Evolutionary conservation across 2,329 filamentous ascomycete species (phyloP).

Genomic region (Aspergillus aculeatus): DNA sequence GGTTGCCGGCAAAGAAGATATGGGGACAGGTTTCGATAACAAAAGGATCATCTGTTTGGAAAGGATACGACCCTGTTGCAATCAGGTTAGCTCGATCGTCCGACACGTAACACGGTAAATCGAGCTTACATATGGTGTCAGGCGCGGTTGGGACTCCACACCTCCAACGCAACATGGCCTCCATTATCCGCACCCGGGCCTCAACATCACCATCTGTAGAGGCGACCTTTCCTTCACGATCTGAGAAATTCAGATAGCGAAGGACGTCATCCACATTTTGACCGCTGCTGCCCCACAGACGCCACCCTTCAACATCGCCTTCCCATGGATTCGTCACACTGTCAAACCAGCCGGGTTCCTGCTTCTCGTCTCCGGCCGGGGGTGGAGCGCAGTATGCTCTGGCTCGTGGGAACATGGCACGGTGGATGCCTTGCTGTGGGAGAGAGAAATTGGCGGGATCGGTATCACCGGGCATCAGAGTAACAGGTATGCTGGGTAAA

Average conservation of each 20-base stretch:
- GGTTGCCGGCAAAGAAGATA: conserved; percentile 84
- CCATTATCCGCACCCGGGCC: conserved; percentile 83
- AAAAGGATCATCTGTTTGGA: conserved; percentile 90
- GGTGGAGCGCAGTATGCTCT: conserved; percentile 60
- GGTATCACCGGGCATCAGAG: conserved; percentile 75
- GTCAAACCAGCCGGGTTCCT: conserved; percentile 73
- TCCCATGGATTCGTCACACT: conserved; percentile 91
- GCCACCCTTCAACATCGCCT: conserved; percentile 85
- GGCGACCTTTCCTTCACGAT: conserved; percentile 25
- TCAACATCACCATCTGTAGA: conserved; percentile 52
- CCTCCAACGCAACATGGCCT: conserved; percentile 89
- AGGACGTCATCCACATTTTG: conserved; percentile 93
- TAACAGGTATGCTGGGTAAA: conserved; percentile 83
- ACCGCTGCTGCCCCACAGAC: conserved; percentile 79
- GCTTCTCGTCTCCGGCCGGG: conserved; percentile 31
- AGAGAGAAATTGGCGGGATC: conserved; percentile 89
- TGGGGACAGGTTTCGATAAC: conserved; percentile 83
- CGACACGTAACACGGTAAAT: background rate
- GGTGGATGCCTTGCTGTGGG: conserved; percentile 89
- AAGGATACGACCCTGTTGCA: conserved; percentile 81
- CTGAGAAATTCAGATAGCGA: conserved; percentile 70
- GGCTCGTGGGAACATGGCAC: conserved; percentile 81
- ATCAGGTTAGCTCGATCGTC: conserved; percentile 11
- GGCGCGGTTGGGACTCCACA: conserved; percentile 90
- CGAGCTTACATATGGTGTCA: conserved; percentile 80